These are phyloP conservation scores for Porogramme epimiltina DNA, from an alignment of 1,284 basidiomycete species.

Conservation along the genomic window DNA sequence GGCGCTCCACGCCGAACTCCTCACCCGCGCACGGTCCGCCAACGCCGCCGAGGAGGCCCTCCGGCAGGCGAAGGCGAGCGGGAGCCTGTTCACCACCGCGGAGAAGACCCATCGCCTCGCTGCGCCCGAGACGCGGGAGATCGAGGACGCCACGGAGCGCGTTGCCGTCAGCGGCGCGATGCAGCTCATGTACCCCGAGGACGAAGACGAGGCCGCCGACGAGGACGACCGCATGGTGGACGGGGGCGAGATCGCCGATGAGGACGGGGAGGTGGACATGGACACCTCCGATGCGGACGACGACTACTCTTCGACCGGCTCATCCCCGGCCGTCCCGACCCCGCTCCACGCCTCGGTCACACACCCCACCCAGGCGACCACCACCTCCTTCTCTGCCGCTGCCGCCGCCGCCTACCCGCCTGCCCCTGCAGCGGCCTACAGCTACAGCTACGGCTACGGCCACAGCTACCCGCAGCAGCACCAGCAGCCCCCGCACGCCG, in stretches of 20 bases:
- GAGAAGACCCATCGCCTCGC: not conserved
- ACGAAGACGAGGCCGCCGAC: not conserved
- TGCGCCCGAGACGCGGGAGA: no score
- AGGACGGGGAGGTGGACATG: not conserved
- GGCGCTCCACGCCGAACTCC: conserved; percentile 46
- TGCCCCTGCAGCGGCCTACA: no score
- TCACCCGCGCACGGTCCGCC: not conserved
- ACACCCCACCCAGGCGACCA: not conserved
- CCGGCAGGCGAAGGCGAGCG: no score
- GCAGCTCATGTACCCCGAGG: not conserved
- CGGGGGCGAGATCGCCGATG: not conserved
- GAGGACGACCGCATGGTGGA: no score
- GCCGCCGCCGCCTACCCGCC: not conserved
- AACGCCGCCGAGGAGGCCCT: no score
- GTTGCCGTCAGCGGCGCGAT: not conserved
- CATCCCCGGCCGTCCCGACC: conserved; percentile 8
- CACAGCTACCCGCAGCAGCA: no score
- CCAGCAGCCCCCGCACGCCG: not conserved
- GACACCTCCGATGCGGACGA: not conserved
- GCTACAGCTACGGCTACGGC: no score
- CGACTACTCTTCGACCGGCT: conserved; percentile 1
- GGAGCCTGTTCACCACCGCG: not conserved
- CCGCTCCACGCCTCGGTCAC: conserved; percentile 6
- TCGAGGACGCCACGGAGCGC: no score
- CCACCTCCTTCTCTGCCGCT: not conserved